phyloP scores from a whole-genome alignment of 2,329 filamentous ascomycete species.

The Lachnellula hyalina region DNA sequence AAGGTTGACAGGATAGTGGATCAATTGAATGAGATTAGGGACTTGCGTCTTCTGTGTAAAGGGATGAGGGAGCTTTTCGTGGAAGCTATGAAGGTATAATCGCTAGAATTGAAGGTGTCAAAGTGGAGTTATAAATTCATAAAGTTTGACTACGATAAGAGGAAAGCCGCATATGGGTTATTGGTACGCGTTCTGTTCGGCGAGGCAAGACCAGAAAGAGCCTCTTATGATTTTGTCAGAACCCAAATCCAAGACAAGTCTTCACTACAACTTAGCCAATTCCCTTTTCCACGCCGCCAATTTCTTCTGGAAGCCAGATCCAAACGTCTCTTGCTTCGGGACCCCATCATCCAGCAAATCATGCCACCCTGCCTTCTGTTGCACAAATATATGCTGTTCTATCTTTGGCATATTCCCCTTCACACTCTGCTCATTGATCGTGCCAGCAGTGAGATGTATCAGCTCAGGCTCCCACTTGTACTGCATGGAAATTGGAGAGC shows the following conservation, averaged over 20 bases:
- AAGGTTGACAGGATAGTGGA: slow-evolving; percentile 73
- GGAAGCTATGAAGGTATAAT: slow-evolving; percentile 47
- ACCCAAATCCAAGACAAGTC: neutral
- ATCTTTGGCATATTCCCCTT: slow-evolving; percentile 29
- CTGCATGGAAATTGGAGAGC: slow-evolving; percentile 40
- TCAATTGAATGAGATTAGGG: slow-evolving; percentile 72
- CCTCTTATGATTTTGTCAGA: neutral
- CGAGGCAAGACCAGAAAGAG: too few relatives aligned
- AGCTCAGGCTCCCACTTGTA: slow-evolving; percentile 32
- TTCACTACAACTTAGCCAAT: neutral
- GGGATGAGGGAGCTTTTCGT: slow-evolving; percentile 78
- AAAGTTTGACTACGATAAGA: too few relatives aligned
- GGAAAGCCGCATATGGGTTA: too few relatives aligned
- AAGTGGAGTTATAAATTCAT: too few relatives aligned
- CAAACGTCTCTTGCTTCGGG: slow-evolving; percentile 25
- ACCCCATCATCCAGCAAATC: slow-evolving; percentile 34
- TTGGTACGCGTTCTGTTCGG: too few relatives aligned
- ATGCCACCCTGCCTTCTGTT: slow-evolving; percentile 33
- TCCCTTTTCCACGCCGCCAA: slow-evolving; percentile 25
- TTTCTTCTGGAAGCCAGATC: slow-evolving; percentile 20
- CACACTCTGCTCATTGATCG: slow-evolving; percentile 37
- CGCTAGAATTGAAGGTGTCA: neutral
- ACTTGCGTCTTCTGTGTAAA: slow-evolving; percentile 68
- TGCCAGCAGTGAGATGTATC: slow-evolving; percentile 35
- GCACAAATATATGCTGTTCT: slow-evolving; percentile 39